phyloP scores from a whole-genome alignment of 345 rosid genomes.

The Schrenkiella parvula region DNA sequence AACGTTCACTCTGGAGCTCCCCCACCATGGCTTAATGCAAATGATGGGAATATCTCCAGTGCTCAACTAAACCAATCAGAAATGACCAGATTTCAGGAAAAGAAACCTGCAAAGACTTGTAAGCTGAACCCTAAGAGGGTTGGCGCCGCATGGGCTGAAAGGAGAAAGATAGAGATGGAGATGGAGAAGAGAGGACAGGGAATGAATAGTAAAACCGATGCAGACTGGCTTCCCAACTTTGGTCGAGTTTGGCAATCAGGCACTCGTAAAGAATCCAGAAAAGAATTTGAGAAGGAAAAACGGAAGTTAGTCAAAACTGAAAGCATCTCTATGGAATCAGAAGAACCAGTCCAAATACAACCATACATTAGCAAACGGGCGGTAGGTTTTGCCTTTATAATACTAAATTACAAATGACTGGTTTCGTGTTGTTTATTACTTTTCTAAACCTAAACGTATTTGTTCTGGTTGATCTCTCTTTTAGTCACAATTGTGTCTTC shows the following conservation, averaged over 20 bases:
- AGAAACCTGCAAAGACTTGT: conserved; percentile 41
- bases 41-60: conserved; percentile 39
- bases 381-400: conserved; percentile 38
- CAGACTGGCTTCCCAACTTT: conserved; percentile 90
- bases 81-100: conserved; percentile 30
- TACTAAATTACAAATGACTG: not conserved
- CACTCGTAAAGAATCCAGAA: conserved; percentile 78
- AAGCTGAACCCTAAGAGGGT: conserved; percentile 84
- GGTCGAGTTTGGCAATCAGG: conserved; percentile 99
- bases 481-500: not conserved
- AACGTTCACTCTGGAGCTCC: conserved; percentile 83
- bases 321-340: conserved; percentile 36
- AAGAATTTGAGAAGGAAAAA: conserved; percentile 78
- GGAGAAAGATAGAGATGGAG: conserved; percentile 80
- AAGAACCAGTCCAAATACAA: conserved; percentile 42
- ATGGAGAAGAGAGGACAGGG: conserved; percentile 76
- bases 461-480: not conserved
- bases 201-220: conserved; percentile 40
- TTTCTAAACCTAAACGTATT: not conserved
- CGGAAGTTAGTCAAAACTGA: conserved; percentile 45
- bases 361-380: conserved; percentile 75
- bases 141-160: conserved; percentile 97
- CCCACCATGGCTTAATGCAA: conserved; percentile 75
- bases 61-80: conserved; percentile 30
- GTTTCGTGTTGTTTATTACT: not conserved